phyloP scores from a whole-genome alignment of 495 filamentous ascomycete genomes.

The Annulohypoxylon moriforme region DNA sequence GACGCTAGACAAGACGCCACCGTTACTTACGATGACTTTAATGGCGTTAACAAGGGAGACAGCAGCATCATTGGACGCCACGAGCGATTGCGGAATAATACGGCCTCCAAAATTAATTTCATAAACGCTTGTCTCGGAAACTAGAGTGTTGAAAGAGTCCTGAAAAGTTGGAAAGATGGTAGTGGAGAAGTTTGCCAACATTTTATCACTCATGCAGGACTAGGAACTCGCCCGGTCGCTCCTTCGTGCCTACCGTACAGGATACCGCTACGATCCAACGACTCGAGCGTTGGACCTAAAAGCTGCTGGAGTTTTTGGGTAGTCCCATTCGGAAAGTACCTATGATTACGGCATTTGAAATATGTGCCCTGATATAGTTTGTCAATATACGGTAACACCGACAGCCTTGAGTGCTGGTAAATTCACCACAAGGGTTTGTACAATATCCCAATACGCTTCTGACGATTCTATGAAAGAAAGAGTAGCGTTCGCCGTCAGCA shows the following conservation, averaged over 20 bases:
- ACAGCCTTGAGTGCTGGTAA: not conserved
- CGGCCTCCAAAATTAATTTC: not conserved
- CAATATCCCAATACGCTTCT: slow-evolving; percentile 4
- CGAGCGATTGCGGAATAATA: not conserved
- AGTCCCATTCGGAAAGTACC: slow-evolving; percentile 13
- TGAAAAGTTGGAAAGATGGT: not conserved
- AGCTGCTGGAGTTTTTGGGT: not conserved
- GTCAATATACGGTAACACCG: slow-evolving; percentile 1
- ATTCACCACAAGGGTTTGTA: slow-evolving; percentile 5
- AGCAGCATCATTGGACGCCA: not conserved
- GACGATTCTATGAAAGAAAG: not conserved
- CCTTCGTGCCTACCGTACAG: not conserved
- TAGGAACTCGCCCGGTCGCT: too few species aligned
- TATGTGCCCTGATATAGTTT: slow-evolving; percentile 6
- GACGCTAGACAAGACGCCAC: not conserved
- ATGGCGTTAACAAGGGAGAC: not conserved
- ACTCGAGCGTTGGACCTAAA: not conserved
- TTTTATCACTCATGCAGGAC: not conserved
- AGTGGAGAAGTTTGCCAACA: not conserved
- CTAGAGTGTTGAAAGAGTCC: not conserved
- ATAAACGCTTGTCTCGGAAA: not conserved
- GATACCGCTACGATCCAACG: not conserved
- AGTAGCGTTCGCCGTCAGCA: not conserved
- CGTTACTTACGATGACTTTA: not conserved
- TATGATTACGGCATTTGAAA: slow-evolving; percentile 14